Conservation (phyloP, 2,329 filamentous ascomycete genomes). For the Hawksworthiomyces lignivorus region DNA sequence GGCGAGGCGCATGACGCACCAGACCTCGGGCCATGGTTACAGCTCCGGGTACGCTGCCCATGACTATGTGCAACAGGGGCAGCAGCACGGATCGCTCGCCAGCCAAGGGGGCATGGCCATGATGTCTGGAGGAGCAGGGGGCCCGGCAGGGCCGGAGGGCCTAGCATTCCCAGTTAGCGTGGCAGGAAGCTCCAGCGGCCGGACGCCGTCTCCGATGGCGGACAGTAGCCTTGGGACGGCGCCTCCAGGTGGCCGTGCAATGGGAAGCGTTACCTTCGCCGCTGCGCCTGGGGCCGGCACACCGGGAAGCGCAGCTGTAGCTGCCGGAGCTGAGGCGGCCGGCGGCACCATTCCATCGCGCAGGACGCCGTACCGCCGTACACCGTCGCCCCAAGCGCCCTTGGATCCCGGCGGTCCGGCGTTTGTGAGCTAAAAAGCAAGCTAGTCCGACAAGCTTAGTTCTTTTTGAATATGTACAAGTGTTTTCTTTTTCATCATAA, state of each 20-base stretch:
- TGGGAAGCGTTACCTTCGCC: too few species aligned
- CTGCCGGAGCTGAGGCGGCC: background rate
- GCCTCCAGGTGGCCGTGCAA: background rate
- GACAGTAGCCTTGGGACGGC: background rate
- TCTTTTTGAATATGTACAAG: too few species aligned
- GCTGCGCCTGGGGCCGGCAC: background rate
- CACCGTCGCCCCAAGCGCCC: slow-evolving; percentile 5
- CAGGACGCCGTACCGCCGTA: background rate
- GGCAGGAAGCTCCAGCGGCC: background rate
- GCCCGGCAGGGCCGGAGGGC: background rate
- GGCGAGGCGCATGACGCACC: too few species aligned
- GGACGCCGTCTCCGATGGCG: background rate
- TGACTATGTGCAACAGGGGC: background rate
- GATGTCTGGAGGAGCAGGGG: background rate
- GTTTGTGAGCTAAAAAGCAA: background rate
- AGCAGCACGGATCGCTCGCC: background rate
- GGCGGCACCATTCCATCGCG: background rate
- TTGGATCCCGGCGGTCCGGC: background rate
- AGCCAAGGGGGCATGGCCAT: background rate
- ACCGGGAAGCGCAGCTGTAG: background rate
- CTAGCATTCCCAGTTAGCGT: background rate
- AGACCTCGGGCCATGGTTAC: background rate
- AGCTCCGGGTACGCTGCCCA: background rate
- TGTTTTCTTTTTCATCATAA: too few species aligned
- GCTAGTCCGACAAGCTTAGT: too few species aligned